Base-by-base conservation (phyloP, 106 monocot genomes). In the Dioscorea zingiberensis region DNA sequence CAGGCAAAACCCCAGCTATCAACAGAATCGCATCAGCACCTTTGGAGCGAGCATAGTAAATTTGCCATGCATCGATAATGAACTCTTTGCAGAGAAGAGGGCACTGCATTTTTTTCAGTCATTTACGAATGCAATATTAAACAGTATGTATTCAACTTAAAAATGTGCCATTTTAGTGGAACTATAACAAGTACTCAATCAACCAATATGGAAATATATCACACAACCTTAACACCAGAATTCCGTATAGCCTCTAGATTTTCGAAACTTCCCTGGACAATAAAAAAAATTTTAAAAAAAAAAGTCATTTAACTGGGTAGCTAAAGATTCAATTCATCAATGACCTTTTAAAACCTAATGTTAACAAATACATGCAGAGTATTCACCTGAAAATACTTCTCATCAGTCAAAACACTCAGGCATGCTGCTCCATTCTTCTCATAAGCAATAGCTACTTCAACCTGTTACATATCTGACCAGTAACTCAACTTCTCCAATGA, bases 81-180 rank as follows among this genome's bases (percentile, higher is more conserved):
- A 98, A 98, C 79, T 98, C 97, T 76, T 98, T 98, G 81, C 97
- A 98, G 46, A 98, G 86, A 55, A 98, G 83, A 59, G 97, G 97
- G 58, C 97, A 98, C 97, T 98, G 84, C 64, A 81, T 63, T 73
- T 61, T n/a, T 79, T 3, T 60, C 64, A 67, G 25, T 4, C 26
- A 72, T 29, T 81, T 38, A 38, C 6, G 6, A 38, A 38, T 38
- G 4, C 38, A 38, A 38, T 38, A 38, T 10, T 38, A 38, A 38
- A 38, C 6, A 38, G 38, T 6, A 38, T 38, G 38, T 38, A 38
- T 38, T 38, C 6, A 38, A 38, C 38, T 8, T 10, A 38, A 38
- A 38, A 38, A 38, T 8, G 38, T 38, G 38, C 6, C 38, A 38
- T 8, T 38, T 38, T 38, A 38, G 38, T 38, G 38, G 38, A 38